phyloP scores from a whole-genome alignment of 306 rosid species.

The Quercus cerris region DNA sequence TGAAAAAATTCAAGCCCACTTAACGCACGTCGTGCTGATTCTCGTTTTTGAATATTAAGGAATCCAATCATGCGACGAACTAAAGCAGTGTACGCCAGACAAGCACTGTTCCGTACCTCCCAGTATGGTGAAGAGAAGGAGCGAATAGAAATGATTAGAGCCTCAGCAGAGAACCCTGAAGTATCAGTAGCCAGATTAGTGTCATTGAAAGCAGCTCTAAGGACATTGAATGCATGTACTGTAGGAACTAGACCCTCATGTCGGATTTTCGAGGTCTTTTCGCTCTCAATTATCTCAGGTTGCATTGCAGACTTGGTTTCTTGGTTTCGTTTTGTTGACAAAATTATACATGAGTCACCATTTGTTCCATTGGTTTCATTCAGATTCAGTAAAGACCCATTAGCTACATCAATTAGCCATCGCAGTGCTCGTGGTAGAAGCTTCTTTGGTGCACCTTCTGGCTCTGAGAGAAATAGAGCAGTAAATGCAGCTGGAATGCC shows the following conservation, averaged over 20 bases:
- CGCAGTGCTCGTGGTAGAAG: slow-evolving; percentile 86
- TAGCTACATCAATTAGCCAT: slow-evolving; percentile 90
- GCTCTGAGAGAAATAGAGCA: slow-evolving; percentile 97
- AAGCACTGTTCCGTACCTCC: slow-evolving; percentile 97
- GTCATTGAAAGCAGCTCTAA: slow-evolving; percentile 92
- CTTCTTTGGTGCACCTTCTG: slow-evolving; percentile 95
- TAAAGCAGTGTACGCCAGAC: slow-evolving; percentile 91
- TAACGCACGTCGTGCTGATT: slow-evolving; percentile 80
- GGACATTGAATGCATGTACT: slow-evolving; percentile 88
- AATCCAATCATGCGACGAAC: slow-evolving; percentile 93
- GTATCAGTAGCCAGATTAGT: slow-evolving; percentile 88
- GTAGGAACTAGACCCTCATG: slow-evolving; percentile 98
- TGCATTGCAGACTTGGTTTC: slow-evolving; percentile 24
- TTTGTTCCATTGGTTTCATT: slow-evolving; percentile 40
- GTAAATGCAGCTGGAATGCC: slow-evolving; percentile 97
- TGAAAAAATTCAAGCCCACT: slow-evolving; percentile 94
- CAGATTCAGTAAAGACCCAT: slow-evolving; percentile 48
- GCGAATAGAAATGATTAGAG: slow-evolving; percentile 66
- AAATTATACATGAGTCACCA: slow-evolving; percentile 28
- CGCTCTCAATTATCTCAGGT: slow-evolving; percentile 38
- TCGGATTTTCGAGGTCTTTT: slow-evolving; percentile 65
- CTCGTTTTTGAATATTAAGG: slow-evolving; percentile 90
- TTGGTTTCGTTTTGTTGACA: slow-evolving; percentile 26
- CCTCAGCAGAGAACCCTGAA: slow-evolving; percentile 96
- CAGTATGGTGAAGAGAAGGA: slow-evolving; percentile 94